These are phyloP conservation scores for Saccharomycopsis sp. DNA, from an alignment of 805 yeast genomes.

Conservation along the genomic window DNA sequence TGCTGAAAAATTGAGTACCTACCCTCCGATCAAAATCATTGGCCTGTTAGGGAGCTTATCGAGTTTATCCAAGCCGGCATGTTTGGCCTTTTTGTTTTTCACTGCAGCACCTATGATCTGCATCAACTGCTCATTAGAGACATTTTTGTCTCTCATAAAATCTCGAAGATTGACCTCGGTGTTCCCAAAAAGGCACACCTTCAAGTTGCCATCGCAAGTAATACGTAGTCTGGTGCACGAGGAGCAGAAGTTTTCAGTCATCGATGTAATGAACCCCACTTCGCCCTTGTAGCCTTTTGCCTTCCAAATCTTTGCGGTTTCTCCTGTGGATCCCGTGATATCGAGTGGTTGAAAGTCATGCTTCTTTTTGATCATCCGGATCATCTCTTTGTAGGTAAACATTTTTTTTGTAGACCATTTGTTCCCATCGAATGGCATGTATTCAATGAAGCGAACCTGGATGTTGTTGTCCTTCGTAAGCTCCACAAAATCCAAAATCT, in stretches of 20 bases:
- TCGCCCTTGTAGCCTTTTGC: slow-evolving; percentile 39
- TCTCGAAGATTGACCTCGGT: slow-evolving; percentile 44
- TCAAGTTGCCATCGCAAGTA: slow-evolving; percentile 48
- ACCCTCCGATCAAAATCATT: slow-evolving; percentile 53
- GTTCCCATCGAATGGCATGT: slow-evolving; percentile 55
- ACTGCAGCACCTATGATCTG: slow-evolving; percentile 40
- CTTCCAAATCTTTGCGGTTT: slow-evolving; percentile 42
- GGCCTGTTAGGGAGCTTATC: slow-evolving; percentile 44
- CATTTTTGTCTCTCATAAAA: slow-evolving; percentile 30
- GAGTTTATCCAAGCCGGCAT: slow-evolving; percentile 44
- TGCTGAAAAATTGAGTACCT: slow-evolving; percentile 18
- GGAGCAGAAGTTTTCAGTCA: slow-evolving; percentile 47
- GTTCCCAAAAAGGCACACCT: slow-evolving; percentile 49
- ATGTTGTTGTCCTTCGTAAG: slow-evolving; percentile 34
- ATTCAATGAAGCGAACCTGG: slow-evolving; percentile 49
- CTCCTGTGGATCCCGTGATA: slow-evolving; percentile 33
- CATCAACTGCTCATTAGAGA: slow-evolving; percentile 33
- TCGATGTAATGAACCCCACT: slow-evolving; percentile 48
- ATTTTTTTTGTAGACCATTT: slow-evolving; percentile 42
- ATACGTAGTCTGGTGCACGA: slow-evolving; percentile 46
- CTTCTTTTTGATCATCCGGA: slow-evolving; percentile 28
- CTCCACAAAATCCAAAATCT: slow-evolving; percentile 40
- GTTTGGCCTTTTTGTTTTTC: slow-evolving; percentile 40
- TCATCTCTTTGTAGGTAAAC: slow-evolving; percentile 40
- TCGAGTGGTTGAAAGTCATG: slow-evolving; percentile 24